These are phyloP conservation scores for Hypoxylon sp. DNA, from an alignment of 2,329 filamentous ascomycete genomes.

Conservation along the genomic window DNA sequence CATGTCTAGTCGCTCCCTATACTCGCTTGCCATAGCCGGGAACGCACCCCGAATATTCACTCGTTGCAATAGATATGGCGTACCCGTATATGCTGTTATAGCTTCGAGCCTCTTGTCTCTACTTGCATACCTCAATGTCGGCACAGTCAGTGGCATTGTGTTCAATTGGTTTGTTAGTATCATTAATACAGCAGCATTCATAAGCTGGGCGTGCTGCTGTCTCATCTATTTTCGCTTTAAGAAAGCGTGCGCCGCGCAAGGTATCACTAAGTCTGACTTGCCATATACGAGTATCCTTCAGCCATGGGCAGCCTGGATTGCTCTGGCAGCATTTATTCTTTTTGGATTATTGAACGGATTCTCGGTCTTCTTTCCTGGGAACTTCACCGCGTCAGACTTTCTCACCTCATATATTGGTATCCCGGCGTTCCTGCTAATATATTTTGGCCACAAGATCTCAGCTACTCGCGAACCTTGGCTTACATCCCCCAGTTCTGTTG, in stretches of 20 bases:
- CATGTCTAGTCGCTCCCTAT: conserved; percentile 62
- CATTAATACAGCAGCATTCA: conserved; percentile 65
- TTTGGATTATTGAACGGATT: conserved; percentile 74
- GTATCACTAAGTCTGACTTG: conserved; percentile 55
- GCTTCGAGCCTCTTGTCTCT: conserved; percentile 70
- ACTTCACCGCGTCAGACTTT: conserved; percentile 69
- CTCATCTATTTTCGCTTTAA: conserved; percentile 71
- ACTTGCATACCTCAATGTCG: conserved; percentile 75
- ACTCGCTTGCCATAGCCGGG: conserved; percentile 62
- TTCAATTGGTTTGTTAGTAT: conserved; percentile 72
- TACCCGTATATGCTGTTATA: conserved; percentile 54
- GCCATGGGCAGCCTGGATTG: conserved; percentile 68
- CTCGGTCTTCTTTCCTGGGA: conserved; percentile 70
- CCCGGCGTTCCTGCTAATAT: conserved; percentile 70
- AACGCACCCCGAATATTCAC: conserved; percentile 63
- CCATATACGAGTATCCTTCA: conserved; percentile 69
- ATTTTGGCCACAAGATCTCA: conserved; percentile 64
- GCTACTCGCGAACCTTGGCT: conserved; percentile 65
- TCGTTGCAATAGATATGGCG: conserved; percentile 60
- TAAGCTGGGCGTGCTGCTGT: conserved; percentile 67
- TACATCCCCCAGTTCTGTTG: conserved; percentile 62
- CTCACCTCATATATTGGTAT: conserved; percentile 76
- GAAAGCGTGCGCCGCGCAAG: conserved; percentile 61
- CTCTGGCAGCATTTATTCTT: conserved; percentile 64
- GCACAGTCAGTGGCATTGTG: conserved; percentile 69